Evolutionary conservation across 2,329 filamentous ascomycete species (phyloP).

Genomic region (Escovopsis sp.): DNA sequence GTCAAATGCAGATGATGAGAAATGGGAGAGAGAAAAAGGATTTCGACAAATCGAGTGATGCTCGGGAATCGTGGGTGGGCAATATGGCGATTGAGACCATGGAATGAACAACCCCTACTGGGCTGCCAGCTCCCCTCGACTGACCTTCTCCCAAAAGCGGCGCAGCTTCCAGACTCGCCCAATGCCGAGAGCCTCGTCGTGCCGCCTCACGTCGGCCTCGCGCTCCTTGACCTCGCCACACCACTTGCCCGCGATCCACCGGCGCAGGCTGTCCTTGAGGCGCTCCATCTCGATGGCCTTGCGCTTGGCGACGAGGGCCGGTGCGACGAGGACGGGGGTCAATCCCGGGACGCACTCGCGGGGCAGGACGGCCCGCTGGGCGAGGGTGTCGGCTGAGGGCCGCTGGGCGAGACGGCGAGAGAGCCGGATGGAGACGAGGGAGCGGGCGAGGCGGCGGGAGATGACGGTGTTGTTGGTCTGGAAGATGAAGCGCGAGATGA

Average conservation of each 20-base stretch:
- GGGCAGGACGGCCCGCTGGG: conserved; percentile 48
- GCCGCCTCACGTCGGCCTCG: conserved; percentile 29
- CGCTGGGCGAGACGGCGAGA: conserved; percentile 44
- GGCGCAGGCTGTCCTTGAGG: conserved; percentile 49
- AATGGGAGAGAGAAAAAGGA: too few species aligned
- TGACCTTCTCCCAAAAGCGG: conserved; percentile 51
- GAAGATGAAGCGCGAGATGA: conserved; percentile 50
- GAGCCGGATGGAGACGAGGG: conserved; percentile 49
- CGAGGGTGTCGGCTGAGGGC: conserved; percentile 43
- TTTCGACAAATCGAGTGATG: too few species aligned
- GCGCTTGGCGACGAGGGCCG: conserved; percentile 45
- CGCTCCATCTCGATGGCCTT: conserved; percentile 49
- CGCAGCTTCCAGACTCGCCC: conserved; percentile 46
- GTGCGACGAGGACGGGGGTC: conserved; percentile 31
- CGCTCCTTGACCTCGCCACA: conserved; percentile 33
- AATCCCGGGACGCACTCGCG: conserved; percentile 42
- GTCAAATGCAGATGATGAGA: too few species aligned
- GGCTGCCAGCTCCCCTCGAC: conserved; percentile 20
- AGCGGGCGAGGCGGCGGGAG: conserved; percentile 46
- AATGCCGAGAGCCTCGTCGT: conserved; percentile 35
- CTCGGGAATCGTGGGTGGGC: too few species aligned
- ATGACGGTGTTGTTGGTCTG: conserved; percentile 49
- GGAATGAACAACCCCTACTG: neutral
- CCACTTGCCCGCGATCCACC: conserved; percentile 49
- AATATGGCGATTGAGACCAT: neutral